phyloP scores from a whole-genome alignment of 148 eudicot species.

The Limonium bicolor region DNA sequence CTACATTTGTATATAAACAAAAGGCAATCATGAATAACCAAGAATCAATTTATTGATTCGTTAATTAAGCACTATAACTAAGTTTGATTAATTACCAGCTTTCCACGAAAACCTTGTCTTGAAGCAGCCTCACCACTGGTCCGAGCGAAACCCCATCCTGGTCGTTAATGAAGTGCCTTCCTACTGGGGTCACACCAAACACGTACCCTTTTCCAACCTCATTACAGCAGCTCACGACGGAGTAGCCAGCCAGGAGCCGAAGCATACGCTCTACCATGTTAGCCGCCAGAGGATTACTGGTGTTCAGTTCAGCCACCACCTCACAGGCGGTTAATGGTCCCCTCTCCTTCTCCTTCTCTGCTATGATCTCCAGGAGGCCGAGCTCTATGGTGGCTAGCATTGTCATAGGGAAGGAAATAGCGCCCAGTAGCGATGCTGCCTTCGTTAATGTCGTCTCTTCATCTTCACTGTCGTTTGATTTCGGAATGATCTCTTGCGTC shows the following conservation, averaged over 20 bases:
- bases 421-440: conserved; percentile 1
- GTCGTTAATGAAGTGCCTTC: conserved; percentile 13
- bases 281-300: conserved; percentile 14
- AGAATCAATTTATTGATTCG: neutral
- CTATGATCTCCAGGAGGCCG: conserved; percentile 14
- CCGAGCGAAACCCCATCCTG: conserved; percentile 23
- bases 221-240: neutral
- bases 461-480: no score
- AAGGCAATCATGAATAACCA: neutral
- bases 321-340: conserved; percentile 13
- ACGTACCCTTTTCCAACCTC: neutral
- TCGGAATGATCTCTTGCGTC: no score
- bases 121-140: conserved; percentile 13
- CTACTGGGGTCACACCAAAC: conserved; percentile 16
- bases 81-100: conserved; percentile 16
- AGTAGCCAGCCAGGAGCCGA: conserved; percentile 14
- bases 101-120: conserved; percentile 20
- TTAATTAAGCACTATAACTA: neutral
- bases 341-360: no score
- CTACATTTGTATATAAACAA: neutral
- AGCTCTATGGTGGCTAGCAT: conserved; percentile 14
- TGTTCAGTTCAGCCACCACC: conserved; percentile 8
- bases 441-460: conserved; percentile 1
- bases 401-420: conserved; percentile 10
- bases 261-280: conserved; percentile 27